Evolutionary conservation across 768 basidiomycete genomes (phyloP).

Genomic region (Terana coerulea): DNA sequence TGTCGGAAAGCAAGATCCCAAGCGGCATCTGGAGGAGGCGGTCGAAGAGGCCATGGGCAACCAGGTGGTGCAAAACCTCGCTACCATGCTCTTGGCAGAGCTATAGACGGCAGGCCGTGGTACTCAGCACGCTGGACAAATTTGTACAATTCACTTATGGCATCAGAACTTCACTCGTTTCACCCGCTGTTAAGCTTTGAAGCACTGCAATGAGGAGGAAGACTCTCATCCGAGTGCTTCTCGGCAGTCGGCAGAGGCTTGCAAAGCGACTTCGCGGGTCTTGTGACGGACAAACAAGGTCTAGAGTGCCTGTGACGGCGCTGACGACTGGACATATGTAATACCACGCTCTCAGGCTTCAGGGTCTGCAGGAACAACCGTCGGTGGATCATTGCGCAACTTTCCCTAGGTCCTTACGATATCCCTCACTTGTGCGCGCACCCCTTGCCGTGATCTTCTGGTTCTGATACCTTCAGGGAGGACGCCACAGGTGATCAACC

Average conservation of each 20-base stretch:
- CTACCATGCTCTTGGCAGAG: constrained; percentile 92
- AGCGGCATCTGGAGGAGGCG: constrained; percentile 94
- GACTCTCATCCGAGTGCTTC: not conserved
- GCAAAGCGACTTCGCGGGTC: not conserved
- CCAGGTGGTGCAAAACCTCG: constrained; percentile 93
- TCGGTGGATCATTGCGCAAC: not conserved
- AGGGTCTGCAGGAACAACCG: not conserved
- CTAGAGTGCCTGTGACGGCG: constrained; percentile 5
- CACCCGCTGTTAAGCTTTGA: no score
- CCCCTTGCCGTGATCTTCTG: not conserved
- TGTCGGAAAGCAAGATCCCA: constrained; percentile 97
- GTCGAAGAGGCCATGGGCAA: constrained; percentile 98
- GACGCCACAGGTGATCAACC: not conserved
- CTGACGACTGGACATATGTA: not conserved
- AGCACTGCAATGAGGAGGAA: no score
- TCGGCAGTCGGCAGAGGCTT: not conserved
- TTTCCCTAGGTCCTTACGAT: not conserved
- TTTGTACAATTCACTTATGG: no score
- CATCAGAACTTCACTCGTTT: no score
- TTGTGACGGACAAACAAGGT: not conserved
- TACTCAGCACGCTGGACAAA: no score
- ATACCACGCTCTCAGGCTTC: constrained; percentile 1
- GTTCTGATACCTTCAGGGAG: not conserved
- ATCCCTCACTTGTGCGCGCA: no score
- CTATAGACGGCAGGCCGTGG: no score